These are phyloP conservation scores for Canariomyces notabilis DNA, from an alignment of 2,329 filamentous ascomycete species.

Conservation along the genomic window DNA sequence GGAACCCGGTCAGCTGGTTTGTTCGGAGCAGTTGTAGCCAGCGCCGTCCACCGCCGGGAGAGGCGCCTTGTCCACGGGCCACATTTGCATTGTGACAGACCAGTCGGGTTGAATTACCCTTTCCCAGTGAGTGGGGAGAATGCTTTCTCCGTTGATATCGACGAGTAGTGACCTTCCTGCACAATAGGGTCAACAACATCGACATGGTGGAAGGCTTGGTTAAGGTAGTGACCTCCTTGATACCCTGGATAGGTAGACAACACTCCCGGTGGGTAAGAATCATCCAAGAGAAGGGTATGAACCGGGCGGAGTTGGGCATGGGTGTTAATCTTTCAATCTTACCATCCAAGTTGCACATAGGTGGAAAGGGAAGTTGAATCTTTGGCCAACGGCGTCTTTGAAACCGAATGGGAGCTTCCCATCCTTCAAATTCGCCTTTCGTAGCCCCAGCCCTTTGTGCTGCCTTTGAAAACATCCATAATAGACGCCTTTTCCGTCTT, in stretches of 20 bases:
- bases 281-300: too few species aligned
- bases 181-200: conserved; percentile 72
- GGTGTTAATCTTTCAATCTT: conserved; percentile 34
- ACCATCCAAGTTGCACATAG: conserved; percentile 80
- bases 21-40: too few species aligned
- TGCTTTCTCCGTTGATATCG: conserved; percentile 75
- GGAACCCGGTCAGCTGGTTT: too few species aligned
- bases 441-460: too few species aligned
- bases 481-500: conserved; percentile 67
- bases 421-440: too few species aligned
- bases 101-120: conserved; percentile 74
- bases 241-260: too few species aligned
- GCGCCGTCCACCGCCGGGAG: too few species aligned
- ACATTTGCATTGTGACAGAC: conserved; percentile 56
- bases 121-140: conserved; percentile 76
- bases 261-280: too few species aligned
- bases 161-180: conserved; percentile 72
- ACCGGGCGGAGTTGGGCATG: too few species aligned
- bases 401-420: too few species aligned
- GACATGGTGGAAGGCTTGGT: conserved; percentile 76
- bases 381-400: conserved; percentile 88
- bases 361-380: conserved; percentile 88
- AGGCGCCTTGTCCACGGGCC: conserved; percentile 47
- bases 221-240: conserved; percentile 84
- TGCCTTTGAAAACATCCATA: too few species aligned